Evolutionary conservation across 345 rosid genomes (phyloP), one percentile per base, ranked within the genome.

Genomic region (Gossypium arboreum): DNA sequence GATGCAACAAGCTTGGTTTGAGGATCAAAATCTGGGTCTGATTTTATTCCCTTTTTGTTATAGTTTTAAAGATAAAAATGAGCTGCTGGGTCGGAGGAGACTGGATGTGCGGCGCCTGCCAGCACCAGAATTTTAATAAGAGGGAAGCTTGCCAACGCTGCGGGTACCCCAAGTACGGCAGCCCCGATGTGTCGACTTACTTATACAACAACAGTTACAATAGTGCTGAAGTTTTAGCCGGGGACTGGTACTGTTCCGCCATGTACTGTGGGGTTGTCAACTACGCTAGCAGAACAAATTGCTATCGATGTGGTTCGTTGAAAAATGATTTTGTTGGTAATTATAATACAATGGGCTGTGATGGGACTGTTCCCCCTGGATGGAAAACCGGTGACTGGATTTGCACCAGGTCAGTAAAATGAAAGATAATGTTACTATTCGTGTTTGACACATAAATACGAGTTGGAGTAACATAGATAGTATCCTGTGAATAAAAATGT

Each of bases 331-430:
- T 79, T 59, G 82, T 74, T 13, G 76, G 74, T 12, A 54, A 17
- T 16, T 18, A 17, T n/a, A n/a, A 9, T 8, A 43, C 58, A 54
- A 72, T 72, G 65, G 57, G 67, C 3, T 18, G 68, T 16, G 75
- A 87, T 68, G 83, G 86, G 50, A 76, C 76, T 69, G 75, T 34
- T 29, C 92, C 91, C 41, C 87, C 98, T 0, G 98, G 98, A 7
- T 95, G 99, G 99, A 93, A 93, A 85, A 63, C 87, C 25, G 99
- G 99, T 27, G 99, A 95, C 82, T 95, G 99, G 99, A 79, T 89
- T 70, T 95, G 99, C 85, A 81, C 86, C 7, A 83, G 89, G 91
- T 91, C 62, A 73, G 81, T 57, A 12, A 48, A 48, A 48, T 48
- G 12, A 48, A 34, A 34, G 41, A 5, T 34, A 34, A 34, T 5